These are phyloP conservation scores for Oxalis stricta DNA, from an alignment of 441 rosid species.

Conservation along the genomic window DNA sequence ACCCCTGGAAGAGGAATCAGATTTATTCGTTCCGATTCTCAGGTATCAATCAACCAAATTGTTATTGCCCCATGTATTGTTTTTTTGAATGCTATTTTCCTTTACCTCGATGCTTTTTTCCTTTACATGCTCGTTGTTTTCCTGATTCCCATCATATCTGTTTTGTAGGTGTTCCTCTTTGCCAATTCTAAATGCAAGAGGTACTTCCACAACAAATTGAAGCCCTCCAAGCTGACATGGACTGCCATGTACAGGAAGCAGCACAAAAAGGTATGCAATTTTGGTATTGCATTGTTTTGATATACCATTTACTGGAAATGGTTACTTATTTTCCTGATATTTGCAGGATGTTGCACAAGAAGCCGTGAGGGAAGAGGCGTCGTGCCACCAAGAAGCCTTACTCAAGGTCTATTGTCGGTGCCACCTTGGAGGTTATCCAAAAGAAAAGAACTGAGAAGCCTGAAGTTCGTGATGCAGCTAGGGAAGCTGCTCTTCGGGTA, in stretches of 20 bases:
- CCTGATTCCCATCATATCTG: background rate
- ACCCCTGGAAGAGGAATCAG: conserved; percentile 87
- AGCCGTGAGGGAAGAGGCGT: conserved; percentile 66
- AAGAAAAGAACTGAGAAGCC: conserved; percentile 75
- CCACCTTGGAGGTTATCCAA: conserved; percentile 69
- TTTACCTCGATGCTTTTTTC: background rate
- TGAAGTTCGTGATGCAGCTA: conserved; percentile 80
- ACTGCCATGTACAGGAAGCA: conserved; percentile 88
- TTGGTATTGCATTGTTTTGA: background rate
- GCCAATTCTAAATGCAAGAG: conserved; percentile 77
- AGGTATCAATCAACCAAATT: conserved; percentile 22
- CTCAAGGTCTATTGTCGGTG: conserved; percentile 83
- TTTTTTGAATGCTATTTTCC: background rate
- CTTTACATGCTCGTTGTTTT: background rate
- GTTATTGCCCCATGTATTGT: background rate
- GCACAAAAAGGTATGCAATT: conserved; percentile 53
- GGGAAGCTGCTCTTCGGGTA: conserved; percentile 85
- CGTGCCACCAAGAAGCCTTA: conserved; percentile 69
- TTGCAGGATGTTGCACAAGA: conserved; percentile 64
- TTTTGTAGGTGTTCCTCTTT: conserved; percentile 61
- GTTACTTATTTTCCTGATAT: background rate
- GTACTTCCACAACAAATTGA: conserved; percentile 74
- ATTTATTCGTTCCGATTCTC: conserved; percentile 71
- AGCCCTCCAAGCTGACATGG: conserved; percentile 92
- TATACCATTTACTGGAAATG: background rate